These are phyloP conservation scores for Backusella mclennaniae DNA, from an alignment of 192 early-diverging fungal species.

Conservation along the genomic window DNA sequence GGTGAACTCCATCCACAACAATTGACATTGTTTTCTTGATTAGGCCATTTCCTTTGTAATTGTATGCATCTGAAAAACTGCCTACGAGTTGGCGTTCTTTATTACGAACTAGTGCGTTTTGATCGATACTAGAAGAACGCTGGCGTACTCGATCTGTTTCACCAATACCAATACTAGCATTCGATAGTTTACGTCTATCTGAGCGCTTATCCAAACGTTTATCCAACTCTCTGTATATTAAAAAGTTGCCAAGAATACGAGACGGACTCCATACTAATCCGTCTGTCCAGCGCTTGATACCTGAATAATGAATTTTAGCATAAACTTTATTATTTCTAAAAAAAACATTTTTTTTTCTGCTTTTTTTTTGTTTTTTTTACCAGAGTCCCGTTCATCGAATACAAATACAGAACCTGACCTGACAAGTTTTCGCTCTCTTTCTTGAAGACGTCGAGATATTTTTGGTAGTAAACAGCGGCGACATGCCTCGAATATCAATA, in stretches of 20 bases:
- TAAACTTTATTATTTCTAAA: neutral
- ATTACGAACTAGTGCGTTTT: slow-evolving; percentile 23
- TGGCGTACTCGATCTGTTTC: slow-evolving; percentile 1
- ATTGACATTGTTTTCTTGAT: slow-evolving; percentile 81
- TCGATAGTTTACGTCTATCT: neutral
- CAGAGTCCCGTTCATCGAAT: slow-evolving; percentile 29
- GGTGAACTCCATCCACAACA: slow-evolving; percentile 57
- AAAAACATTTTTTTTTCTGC: neutral
- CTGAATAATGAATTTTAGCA: slow-evolving; percentile 15
- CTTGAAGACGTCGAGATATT: slow-evolving; percentile 24
- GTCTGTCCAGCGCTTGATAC: slow-evolving; percentile 87
- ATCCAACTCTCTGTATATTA: slow-evolving; percentile 76
- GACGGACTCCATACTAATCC: slow-evolving; percentile 81
- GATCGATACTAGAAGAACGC: neutral
- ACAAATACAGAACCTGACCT: slow-evolving; percentile 24
- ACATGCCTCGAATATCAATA: slow-evolving; percentile 31
- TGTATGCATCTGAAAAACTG: slow-evolving; percentile 48
- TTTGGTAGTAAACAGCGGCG: slow-evolving; percentile 22
- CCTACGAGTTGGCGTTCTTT: slow-evolving; percentile 51
- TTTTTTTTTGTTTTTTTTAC: neutral
- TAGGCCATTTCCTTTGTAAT: slow-evolving; percentile 60
- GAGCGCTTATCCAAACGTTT: neutral
- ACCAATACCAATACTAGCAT: neutral
- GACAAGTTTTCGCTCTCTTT: slow-evolving; percentile 23
- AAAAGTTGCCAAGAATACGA: slow-evolving; percentile 76